Evolutionary conservation across 257 asterid species (phyloP), one percentile per base, ranked within the genome.

Genomic region (Nicotiana benthamiana): DNA sequence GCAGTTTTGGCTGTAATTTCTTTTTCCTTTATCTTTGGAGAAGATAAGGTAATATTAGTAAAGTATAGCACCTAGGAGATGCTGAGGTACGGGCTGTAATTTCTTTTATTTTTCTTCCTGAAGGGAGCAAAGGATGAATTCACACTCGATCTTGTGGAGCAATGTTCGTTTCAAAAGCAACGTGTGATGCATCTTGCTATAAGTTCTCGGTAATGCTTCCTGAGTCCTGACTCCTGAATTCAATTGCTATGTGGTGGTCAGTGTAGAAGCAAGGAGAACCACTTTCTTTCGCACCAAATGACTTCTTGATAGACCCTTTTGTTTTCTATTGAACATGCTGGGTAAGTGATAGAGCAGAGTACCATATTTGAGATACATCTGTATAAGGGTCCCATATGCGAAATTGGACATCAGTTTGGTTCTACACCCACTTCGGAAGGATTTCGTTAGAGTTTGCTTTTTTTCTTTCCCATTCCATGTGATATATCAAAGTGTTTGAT

Each of bases 51-150:
- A 24, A 72, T 24, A 17, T 72, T 40, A 40, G 12, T 72, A 0
- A 24, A 0, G 59, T 46, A 12, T 72, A 0, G 40, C 26, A 1
- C 8, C 34, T 56, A 12, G 40, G 60, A 72, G 40, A 12, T 46
- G 60, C 40, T 80, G 66, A 15, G 27, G 3, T 76, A 63, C 18
- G 63, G 57, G 27, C 1, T 51, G 34, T 48, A 43, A 22, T 64
- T 67, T 17, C 79, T 60, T 48, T 22, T 67, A 12, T 4, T 76
- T 5, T 54, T 86, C 79, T 80, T 81, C 54, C 83, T 77, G 26
- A 82, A 95, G 99, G 96, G 91, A 82, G 98, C 97, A 61, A 94
- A 89, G 89, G 99, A 96, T 65, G 99, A 96, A 90, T 96, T 94
- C 85, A 96, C 97, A 3, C 92, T 96, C 17, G 99, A 96, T 88